Base-by-base conservation (phyloP, 768 basidiomycete genomes). In the Roridomyces roridus region DNA sequence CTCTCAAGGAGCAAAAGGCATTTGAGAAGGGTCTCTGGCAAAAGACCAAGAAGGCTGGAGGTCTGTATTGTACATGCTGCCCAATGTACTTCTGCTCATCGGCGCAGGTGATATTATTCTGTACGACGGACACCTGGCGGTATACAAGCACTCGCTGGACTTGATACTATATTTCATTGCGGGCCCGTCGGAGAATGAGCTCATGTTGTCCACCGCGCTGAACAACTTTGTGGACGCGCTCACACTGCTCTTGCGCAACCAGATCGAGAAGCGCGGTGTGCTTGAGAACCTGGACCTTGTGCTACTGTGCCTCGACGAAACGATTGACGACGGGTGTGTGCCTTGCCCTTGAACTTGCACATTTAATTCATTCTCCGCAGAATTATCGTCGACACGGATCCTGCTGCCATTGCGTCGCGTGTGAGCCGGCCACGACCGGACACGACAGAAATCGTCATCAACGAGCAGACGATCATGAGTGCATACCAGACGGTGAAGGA, bases 1-100 rank as follows among this genome's bases (percentile, higher is more conserved):
- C 85, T 6, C 70, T 94, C 64, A 98, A 98, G 72, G 96, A 99
- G 68, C 96, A 97, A 71, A 89, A 92, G 49, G 85, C 88, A 9
- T 98, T 98, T 70, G 97, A 99, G 79, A 96, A 97, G 78, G 91
- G 91, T 0, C 78, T 98, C 29, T 96, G 88, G 84, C 88, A 92
- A 65, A 99, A 99, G 77, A 97, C 96, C 0, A 94, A 94, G 76
- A 93, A 96, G 70, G 80, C 91, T 12, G 91, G 91, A 75, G 93
- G 96, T 28, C 52, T 37, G 36, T 31, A 39, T 31, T 29, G 28
- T 29, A 26, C 21, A 5, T 36, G 43, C 39, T 5, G 52, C 15
- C 36, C 28, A 49, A 31, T 34, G 7, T 8, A 11, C 46, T 46
- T 43, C 9, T 43, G 28, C n/a, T n/a, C n/a, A n/a, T n/a, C n/a